Evolutionary conservation across 2,329 filamentous ascomycete genomes (phyloP), one percentile per base, ranked within the genome.

Genomic region (Leptosphaerulina australis): DNA sequence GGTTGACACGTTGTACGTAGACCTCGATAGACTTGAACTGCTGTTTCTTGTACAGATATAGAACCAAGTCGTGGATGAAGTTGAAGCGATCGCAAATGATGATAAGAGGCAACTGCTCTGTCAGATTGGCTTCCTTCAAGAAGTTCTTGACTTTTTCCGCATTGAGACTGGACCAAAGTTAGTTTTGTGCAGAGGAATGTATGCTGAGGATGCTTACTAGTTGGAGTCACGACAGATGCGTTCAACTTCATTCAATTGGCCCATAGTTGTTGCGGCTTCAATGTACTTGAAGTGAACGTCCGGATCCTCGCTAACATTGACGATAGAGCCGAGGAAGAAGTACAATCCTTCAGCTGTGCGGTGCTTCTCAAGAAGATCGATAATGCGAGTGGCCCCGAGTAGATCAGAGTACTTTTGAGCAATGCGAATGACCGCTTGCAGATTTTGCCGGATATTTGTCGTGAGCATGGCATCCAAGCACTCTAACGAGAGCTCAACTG

Each of bases 241-340:
- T 81, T 99, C 93, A 15, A 99, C 94, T 70, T 99, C 94, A 60
- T 90, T 92, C 68, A 96, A 85, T 75, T 99, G 93, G 22, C 88
- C 86, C 84, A 96, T 95, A 69, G 87, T 89, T 18, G 92, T 96
- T 24, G 95, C 94, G 47, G 94, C 91, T 77, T 99, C 93, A 52
- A 99, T 96, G 76, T 99, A 99, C 81, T 99, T 99, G 86, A 97
- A 99, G 71, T 94, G 89, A 22, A 99, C 94, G 70, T 99, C 94
- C 17, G 88, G 83, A 65, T 97, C 94, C 73, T 97, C 91, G 50
- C 90, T 96, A 37, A 99, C 81, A 73, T 99, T 99, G 75, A 99
- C 93, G 63, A 99, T 95, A 72, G 92, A 96, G 55, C 94, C 94
- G 12, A 99, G 85, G 77, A 97, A 99, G 80, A 96, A 97, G 83